phyloP scores from a whole-genome alignment of 345 rosid species.

The Carallia pectinifolia region DNA sequence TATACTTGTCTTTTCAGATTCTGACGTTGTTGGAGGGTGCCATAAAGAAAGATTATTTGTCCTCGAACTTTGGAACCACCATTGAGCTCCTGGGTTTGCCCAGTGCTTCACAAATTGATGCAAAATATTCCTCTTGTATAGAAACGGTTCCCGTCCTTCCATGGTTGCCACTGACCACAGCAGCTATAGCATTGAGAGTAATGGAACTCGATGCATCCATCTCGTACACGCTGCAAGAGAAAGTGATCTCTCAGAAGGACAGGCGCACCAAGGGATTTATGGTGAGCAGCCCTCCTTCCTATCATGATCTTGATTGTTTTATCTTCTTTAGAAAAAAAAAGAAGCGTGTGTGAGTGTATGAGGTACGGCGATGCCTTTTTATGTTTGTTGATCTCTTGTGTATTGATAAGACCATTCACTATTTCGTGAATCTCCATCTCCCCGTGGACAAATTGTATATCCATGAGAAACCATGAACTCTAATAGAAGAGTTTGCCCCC shows the following conservation, averaged over 20 bases:
- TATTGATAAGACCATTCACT: too few species aligned
- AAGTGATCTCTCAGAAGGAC: slow-evolving; percentile 41
- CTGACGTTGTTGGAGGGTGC: slow-evolving; percentile 60
- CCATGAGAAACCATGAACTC: too few species aligned
- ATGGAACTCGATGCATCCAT: slow-evolving; percentile 62
- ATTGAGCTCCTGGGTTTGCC: slow-evolving; percentile 48
- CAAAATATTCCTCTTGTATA: slow-evolving; percentile 17
- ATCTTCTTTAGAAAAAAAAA: background rate
- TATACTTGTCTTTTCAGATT: slow-evolving; percentile 35
- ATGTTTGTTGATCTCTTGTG: too few species aligned
- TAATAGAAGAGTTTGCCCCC: too few species aligned
- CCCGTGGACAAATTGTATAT: too few species aligned
- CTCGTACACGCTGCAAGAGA: slow-evolving; percentile 47
- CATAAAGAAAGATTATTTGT: slow-evolving; percentile 55
- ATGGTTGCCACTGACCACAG: slow-evolving; percentile 75
- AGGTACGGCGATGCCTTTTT: too few species aligned
- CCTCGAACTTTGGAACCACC: slow-evolving; percentile 66
- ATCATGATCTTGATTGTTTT: background rate
- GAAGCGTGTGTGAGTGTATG: too few species aligned
- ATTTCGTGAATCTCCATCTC: too few species aligned
- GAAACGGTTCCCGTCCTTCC: slow-evolving; percentile 50
- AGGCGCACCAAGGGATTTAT: slow-evolving; percentile 38
- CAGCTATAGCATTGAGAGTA: slow-evolving; percentile 70
- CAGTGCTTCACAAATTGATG: slow-evolving; percentile 15
- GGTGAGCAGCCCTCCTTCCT: slow-evolving; percentile 41